Evolutionary conservation across 148 eudicot species (phyloP).

Genomic region (Rhododendron simsii): DNA sequence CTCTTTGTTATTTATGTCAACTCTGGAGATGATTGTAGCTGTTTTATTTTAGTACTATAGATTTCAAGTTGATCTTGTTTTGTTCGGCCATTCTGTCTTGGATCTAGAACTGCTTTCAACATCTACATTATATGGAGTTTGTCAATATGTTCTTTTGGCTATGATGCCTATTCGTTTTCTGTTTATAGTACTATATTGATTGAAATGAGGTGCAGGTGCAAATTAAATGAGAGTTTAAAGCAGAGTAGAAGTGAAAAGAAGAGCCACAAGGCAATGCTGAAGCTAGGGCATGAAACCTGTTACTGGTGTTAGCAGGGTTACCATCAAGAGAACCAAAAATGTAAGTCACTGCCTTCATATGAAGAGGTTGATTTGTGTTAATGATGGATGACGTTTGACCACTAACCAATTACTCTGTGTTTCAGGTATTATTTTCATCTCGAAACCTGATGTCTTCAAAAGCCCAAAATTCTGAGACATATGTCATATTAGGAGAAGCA

Average conservation of each 20-base stretch:
- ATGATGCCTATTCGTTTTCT: neutral
- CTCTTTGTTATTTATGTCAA: neutral
- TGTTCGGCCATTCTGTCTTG: neutral
- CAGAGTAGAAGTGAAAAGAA: slow-evolving; percentile 95
- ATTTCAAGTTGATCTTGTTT: neutral
- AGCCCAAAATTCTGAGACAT: slow-evolving; percentile 79
- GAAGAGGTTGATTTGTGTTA: neutral
- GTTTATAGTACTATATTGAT: neutral
- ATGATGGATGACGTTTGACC: neutral
- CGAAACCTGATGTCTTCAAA: slow-evolving; percentile 80
- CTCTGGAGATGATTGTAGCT: neutral
- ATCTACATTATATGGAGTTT: neutral
- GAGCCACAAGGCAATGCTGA: slow-evolving; percentile 90
- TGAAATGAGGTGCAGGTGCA: slow-evolving; percentile 32
- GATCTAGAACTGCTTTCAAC: neutral
- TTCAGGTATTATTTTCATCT: slow-evolving; percentile 72
- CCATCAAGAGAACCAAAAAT: slow-evolving; percentile 83
- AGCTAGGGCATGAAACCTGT: slow-evolving; percentile 93
- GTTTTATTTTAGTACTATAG: neutral
- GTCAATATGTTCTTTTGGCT: neutral
- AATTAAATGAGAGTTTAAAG: slow-evolving; percentile 47
- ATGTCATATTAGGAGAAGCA: slow-evolving; percentile 79
- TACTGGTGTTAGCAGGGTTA: slow-evolving; percentile 78
- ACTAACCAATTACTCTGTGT: neutral
- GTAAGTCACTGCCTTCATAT: slow-evolving; percentile 23